Conservation (phyloP, 495 filamentous ascomycete genomes). For the Penicillium robsamsonii region DNA sequence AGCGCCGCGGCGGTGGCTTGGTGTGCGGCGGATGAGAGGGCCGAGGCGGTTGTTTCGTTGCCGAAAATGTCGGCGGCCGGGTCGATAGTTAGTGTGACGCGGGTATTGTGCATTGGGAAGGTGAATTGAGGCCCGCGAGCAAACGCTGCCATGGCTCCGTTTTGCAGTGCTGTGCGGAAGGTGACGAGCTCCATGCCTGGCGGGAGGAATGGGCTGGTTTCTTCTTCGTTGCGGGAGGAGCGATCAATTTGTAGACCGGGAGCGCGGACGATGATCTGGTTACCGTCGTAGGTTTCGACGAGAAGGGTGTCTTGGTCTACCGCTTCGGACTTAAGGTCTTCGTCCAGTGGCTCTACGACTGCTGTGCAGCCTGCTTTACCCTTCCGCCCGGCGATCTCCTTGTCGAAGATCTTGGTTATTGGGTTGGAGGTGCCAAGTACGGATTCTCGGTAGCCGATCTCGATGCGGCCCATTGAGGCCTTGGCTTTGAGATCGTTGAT, state of each 20-base stretch:
- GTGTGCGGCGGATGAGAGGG: constrained; percentile 75
- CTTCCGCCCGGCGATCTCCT: constrained; percentile 73
- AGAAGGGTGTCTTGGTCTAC: constrained; percentile 31
- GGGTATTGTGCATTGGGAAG: constrained; percentile 70
- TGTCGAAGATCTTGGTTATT: constrained; percentile 66
- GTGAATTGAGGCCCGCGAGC: constrained; percentile 75
- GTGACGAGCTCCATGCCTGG: constrained; percentile 54
- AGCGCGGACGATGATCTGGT: constrained; percentile 58
- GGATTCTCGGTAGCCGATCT: constrained; percentile 92
- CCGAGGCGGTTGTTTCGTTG: constrained; percentile 63
- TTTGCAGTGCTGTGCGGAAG: constrained; percentile 64
- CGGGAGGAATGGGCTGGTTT: constrained; percentile 48
- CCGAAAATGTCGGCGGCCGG: constrained; percentile 63
- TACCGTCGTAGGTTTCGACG: constrained; percentile 44
- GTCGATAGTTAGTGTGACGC: constrained; percentile 68
- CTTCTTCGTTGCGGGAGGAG: constrained; percentile 36
- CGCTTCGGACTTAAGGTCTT: constrained; percentile 22
- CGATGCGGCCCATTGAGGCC: constrained; percentile 85
- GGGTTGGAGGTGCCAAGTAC: constrained; percentile 52
- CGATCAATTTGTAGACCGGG: constrained; percentile 42
- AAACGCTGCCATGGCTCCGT: constrained; percentile 80
- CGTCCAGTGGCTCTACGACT: constrained; percentile 57
- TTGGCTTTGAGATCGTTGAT: constrained; percentile 86
- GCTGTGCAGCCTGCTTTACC: constrained; percentile 75
- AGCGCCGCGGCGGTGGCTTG: constrained; percentile 68